Conservation (phyloP, 2,329 filamentous ascomycete genomes). For the Pleochaeta shiraiana region DNA sequence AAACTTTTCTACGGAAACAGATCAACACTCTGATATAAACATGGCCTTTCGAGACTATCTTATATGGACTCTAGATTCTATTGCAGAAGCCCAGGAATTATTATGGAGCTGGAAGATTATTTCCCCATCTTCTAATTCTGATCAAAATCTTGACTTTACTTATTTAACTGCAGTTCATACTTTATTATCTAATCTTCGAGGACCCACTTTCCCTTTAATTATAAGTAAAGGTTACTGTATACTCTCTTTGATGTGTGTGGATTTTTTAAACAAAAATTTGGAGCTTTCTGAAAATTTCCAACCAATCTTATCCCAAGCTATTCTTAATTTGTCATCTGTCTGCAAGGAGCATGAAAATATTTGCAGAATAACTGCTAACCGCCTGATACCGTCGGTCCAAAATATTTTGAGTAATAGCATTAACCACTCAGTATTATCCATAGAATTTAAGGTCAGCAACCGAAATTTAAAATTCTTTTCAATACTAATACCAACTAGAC, state of each 20-base stretch:
- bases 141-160: conserved; percentile 5
- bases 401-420: conserved; percentile 6
- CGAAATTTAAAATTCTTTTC: neutral
- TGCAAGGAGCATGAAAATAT: conserved; percentile 13
- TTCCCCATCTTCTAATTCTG: conserved; percentile 7
- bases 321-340: conserved; percentile 12
- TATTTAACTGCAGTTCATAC: conserved; percentile 10
- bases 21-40: conserved; percentile 13
- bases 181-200: conserved; percentile 11
- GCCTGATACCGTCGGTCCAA: conserved; percentile 12
- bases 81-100: conserved; percentile 11
- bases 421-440: conserved; percentile 5
- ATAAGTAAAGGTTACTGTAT: conserved; percentile 16
- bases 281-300: conserved; percentile 8
- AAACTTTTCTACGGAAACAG: conserved; percentile 13
- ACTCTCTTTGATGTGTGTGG: conserved; percentile 13
- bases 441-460: conserved; percentile 14
- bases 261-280: conserved; percentile 10
- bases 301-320: conserved; percentile 9
- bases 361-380: conserved; percentile 8
- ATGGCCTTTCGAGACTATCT: conserved; percentile 17
- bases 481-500: neutral
- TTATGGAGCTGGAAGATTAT: conserved; percentile 9
- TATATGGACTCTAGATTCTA: conserved; percentile 17
- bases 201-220: conserved; percentile 10